A percentile compares a stretch with the other conserved stretches of the same genome.
These are phyloP conservation scores for Opeltia flavorubescens DNA, from an alignment of 495 filamentous ascomycete species.

Conservation along the genomic window DNA sequence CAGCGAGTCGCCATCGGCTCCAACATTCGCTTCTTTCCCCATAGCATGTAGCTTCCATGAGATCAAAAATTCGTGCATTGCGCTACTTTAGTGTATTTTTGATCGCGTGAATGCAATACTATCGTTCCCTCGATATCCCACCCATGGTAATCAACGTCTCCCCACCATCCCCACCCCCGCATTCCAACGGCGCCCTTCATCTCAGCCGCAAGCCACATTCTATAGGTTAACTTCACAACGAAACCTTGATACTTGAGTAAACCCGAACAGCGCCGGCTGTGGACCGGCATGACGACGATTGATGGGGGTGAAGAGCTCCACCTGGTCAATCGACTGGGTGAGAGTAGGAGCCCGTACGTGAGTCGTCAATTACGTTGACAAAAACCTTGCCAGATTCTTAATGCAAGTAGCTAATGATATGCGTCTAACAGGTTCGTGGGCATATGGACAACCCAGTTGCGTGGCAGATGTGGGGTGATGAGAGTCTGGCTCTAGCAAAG, in stretches of 20 bases:
- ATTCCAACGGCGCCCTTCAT: too few relatives aligned
- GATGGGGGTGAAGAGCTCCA: constrained; percentile 2
- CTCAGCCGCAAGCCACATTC: too few relatives aligned
- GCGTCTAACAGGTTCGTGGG: constrained; percentile 45
- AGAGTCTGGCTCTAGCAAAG: constrained; percentile 62
- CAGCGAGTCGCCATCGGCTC: neutral
- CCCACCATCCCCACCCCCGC: too few relatives aligned
- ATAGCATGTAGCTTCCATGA: neutral
- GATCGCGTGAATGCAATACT: too few relatives aligned
- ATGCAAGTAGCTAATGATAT: neutral
- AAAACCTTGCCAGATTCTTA: neutral
- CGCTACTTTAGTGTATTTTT: too few relatives aligned
- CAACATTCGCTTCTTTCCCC: constrained; percentile 8
- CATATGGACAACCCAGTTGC: constrained; percentile 79
- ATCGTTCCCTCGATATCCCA: neutral
- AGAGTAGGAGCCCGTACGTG: constrained; percentile 73
- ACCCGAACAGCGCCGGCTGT: neutral
- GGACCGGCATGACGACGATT: neutral
- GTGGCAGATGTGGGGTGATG: constrained; percentile 81
- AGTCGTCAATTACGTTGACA: constrained; percentile 18
- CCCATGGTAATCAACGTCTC: neutral
- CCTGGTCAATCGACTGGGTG: constrained; percentile 54
- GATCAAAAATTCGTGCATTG: neutral
- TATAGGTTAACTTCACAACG: too few relatives aligned
- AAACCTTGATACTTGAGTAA: too few relatives aligned